A percentile compares a stretch with the other conserved stretches of the same genome.
Conservation (phyloP, 2,329 filamentous ascomycete species). For the Pseudomassariella vexata region DNA sequence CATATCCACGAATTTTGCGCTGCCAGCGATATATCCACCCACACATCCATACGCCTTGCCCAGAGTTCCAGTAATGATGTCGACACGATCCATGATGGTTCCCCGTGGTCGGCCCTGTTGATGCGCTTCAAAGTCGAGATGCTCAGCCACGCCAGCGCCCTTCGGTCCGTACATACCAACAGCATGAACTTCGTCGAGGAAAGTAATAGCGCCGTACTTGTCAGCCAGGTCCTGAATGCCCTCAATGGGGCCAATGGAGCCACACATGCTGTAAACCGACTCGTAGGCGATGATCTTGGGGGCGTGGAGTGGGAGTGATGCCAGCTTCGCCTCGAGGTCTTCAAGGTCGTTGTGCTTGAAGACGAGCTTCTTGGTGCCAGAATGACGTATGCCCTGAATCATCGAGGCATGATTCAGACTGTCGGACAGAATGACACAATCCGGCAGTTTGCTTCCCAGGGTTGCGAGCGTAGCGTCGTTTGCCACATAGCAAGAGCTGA, state of each 20-base stretch:
- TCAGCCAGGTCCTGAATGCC: constrained; percentile 94
- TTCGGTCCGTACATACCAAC: constrained; percentile 98
- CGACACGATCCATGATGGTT: constrained; percentile 90
- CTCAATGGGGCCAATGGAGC: constrained; percentile 91
- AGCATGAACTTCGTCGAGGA: constrained; percentile 96
- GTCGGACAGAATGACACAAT: constrained; percentile 97
- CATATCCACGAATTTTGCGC: constrained; percentile 78
- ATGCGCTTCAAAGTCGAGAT: constrained; percentile 90
- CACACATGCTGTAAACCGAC: constrained; percentile 99
- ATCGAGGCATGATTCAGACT: constrained; percentile 97
- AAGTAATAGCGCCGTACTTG: constrained; percentile 96
- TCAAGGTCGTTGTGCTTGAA: constrained; percentile 98
- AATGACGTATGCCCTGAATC: constrained; percentile 98
- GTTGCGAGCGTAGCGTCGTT: constrained; percentile 97
- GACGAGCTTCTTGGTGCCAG: constrained; percentile 92
- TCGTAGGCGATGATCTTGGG: constrained; percentile 99
- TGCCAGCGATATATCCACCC: constrained; percentile 94
- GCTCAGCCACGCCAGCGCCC: constrained; percentile 93
- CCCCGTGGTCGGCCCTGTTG: constrained; percentile 66
- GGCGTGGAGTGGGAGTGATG: constrained; percentile 73
- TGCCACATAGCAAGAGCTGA: constrained; percentile 96
- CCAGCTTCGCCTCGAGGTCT: constrained; percentile 88
- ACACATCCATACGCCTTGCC: constrained; percentile 98
- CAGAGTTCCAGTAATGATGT: constrained; percentile 95
- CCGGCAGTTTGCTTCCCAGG: constrained; percentile 90